Conservation (phyloP, 2,329 filamentous ascomycete genomes). For the Cercospora berteroae region DNA sequence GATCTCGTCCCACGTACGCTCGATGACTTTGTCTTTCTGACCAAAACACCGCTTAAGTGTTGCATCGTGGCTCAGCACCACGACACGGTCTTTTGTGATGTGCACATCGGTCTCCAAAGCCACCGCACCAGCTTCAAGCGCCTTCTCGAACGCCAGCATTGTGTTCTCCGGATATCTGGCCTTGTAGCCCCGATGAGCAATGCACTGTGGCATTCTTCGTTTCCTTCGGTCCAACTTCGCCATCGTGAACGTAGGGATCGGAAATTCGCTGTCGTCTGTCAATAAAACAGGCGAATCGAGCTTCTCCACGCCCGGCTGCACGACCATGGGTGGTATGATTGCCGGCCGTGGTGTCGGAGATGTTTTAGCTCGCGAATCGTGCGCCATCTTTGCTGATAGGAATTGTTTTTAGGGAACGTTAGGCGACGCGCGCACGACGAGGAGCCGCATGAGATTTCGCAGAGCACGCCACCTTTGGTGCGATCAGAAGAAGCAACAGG, state of each 20-base stretch:
- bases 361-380: background rate
- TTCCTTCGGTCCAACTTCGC: slow-evolving; percentile 28
- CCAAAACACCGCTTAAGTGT: slow-evolving; percentile 81
- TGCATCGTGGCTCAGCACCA: slow-evolving; percentile 70
- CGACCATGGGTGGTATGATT: slow-evolving; percentile 31
- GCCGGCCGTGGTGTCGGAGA: slow-evolving; percentile 15
- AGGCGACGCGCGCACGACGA: background rate
- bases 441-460: background rate
- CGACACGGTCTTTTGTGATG: slow-evolving; percentile 74
- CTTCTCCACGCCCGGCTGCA: slow-evolving; percentile 34
- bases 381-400: background rate
- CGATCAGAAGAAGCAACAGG: background rate
- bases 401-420: background rate
- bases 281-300: slow-evolving; percentile 29
- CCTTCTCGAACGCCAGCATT: slow-evolving; percentile 72
- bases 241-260: slow-evolving; percentile 25
- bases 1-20: slow-evolving; percentile 75
- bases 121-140: slow-evolving; percentile 70
- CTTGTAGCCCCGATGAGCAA: slow-evolving; percentile 78
- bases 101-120: slow-evolving; percentile 89
- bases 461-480: background rate
- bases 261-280: slow-evolving; percentile 28
- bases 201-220: slow-evolving; percentile 61
- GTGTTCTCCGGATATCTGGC: slow-evolving; percentile 80
- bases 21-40: slow-evolving; percentile 65